Base-by-base conservation (phyloP, 2,329 filamentous ascomycete genomes). In the Apiospora phragmitis region DNA sequence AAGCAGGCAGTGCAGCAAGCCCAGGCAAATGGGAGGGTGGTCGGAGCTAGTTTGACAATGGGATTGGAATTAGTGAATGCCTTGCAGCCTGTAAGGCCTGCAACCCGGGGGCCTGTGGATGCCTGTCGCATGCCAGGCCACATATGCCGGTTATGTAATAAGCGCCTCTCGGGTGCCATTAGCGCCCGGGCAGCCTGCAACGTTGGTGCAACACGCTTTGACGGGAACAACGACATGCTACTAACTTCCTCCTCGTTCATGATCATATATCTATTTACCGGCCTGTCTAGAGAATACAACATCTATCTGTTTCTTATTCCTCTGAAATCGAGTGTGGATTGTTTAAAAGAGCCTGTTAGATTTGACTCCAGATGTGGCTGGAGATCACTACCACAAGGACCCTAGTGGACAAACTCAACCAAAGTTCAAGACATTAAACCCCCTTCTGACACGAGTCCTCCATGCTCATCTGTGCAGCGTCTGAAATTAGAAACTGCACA, bases 1-100 rank as follows among this genome's bases (percentile, higher is more conserved):
- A 32, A 29, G 26, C 65, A 67, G 65, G 65, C 65, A 67, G 65
- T 67, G 65, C 65, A 67, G 29, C 38, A 43, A 29, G 38, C 38
- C 24, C 65, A 43, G 65, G 38, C 18, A 65, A 29, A 42, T 67
- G 41, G 32, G 32, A 62, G 55, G 55, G 55, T 62, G 32, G 32
- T 38, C 55, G 18, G 55, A 35, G 55, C 21, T 62, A 62, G 32
- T 29, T 59, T 59, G 8, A 49, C 47, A 49, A 55, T 29, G 26
- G 24, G 49, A 38, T 12, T 11, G 32, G 18, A n/a, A 21, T 21
- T 18, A 38, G 7, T 24, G 18, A 62, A 12, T 62, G 55, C 55
- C 55, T 38, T 38, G 55, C 18, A 14, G 55, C 55, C 55, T 62
- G 55, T 62, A 38, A 62, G 55, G 55, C 55, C 32, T 59, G 26